These are phyloP conservation scores for Penicillium cinerascens DNA, from an alignment of 495 filamentous ascomycete species.

Conservation along the genomic window DNA sequence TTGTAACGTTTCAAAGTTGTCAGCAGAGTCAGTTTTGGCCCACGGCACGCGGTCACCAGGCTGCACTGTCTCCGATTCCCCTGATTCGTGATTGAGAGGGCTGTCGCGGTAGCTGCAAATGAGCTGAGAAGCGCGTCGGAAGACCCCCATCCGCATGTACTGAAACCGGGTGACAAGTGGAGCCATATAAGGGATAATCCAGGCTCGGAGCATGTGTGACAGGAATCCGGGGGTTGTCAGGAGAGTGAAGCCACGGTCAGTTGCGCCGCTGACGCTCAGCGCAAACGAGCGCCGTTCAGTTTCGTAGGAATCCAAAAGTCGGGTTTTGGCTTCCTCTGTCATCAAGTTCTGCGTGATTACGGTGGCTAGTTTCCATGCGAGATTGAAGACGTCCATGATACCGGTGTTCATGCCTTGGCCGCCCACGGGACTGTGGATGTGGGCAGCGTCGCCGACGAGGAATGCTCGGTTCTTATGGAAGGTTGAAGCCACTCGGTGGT, in stretches of 20 bases:
- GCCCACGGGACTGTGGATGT: slow-evolving; percentile 55
- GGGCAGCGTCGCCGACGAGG: slow-evolving; percentile 47
- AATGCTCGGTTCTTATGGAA: slow-evolving; percentile 32
- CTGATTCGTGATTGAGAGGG: slow-evolving; percentile 9
- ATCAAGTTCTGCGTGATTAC: slow-evolving; percentile 34
- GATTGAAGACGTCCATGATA: slow-evolving; percentile 56
- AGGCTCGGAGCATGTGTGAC: slow-evolving; percentile 26
- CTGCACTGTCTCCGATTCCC: slow-evolving; percentile 17
- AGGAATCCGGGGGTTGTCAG: slow-evolving; percentile 20
- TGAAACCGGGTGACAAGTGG: slow-evolving; percentile 23
- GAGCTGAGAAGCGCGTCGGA: slow-evolving; percentile 30
- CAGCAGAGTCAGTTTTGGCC: slow-evolving; percentile 22
- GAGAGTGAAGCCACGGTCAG: slow-evolving; percentile 29
- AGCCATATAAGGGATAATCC: slow-evolving; percentile 28
- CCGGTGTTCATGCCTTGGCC: slow-evolving; percentile 62
- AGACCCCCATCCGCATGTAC: slow-evolving; percentile 15
- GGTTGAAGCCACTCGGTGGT: slow-evolving; percentile 29
- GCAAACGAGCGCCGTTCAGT: slow-evolving; percentile 45
- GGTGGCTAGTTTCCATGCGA: slow-evolving; percentile 53
- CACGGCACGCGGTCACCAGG: slow-evolving; percentile 37
- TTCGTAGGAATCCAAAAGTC: slow-evolving; percentile 50
- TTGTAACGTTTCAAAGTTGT: slow-evolving; percentile 31
- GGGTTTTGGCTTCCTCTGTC: slow-evolving; percentile 31
- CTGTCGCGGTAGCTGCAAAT: slow-evolving; percentile 30
- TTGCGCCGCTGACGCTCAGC: slow-evolving; percentile 25